Conservation (phyloP, 177 flowering plant genomes). For the Vitis hybrid region DNA sequence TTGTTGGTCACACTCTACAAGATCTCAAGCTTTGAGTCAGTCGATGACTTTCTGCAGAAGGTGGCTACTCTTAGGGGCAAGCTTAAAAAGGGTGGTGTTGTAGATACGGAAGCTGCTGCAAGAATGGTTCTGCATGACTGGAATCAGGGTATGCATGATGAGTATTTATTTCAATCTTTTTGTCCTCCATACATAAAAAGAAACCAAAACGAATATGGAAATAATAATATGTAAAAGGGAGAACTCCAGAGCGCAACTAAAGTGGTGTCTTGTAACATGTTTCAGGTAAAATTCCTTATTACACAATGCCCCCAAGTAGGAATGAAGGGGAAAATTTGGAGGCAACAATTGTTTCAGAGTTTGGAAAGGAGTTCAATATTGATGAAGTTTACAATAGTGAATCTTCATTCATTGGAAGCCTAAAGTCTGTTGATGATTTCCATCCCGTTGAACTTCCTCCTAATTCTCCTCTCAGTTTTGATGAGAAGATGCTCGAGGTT, state of each 20-base stretch:
- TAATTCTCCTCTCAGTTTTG: slow-evolving; percentile 62
- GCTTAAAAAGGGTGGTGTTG: slow-evolving; percentile 89
- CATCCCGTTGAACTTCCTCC: slow-evolving; percentile 81
- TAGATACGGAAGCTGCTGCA: slow-evolving; percentile 88
- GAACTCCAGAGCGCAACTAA: not conserved
- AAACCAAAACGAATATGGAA: not conserved
- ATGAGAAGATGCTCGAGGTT: slow-evolving; percentile 80
- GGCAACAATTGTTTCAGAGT: slow-evolving; percentile 67
- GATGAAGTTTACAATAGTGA: slow-evolving; percentile 80
- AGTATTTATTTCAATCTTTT: not conserved
- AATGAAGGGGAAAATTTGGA: slow-evolving; percentile 61
- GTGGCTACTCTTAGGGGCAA: slow-evolving; percentile 89
- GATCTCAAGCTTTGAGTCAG: slow-evolving; percentile 70
- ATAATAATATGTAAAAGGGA: not conserved
- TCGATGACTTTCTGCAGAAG: slow-evolving; percentile 86
- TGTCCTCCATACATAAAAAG: not conserved
- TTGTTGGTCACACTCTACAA: slow-evolving; percentile 73
- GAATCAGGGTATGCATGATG: slow-evolving; percentile 76
- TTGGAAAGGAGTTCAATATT: slow-evolving; percentile 84
- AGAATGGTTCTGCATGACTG: slow-evolving; percentile 94
- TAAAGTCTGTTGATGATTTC: slow-evolving; percentile 66
- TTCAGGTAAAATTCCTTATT: slow-evolving; percentile 92
- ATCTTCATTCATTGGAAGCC: slow-evolving; percentile 88
- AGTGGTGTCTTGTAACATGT: slow-evolving; percentile 6
- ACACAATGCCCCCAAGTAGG: slow-evolving; percentile 86